Conservation (phyloP, 306 rosid genomes). For the Luffa acutangula region DNA sequence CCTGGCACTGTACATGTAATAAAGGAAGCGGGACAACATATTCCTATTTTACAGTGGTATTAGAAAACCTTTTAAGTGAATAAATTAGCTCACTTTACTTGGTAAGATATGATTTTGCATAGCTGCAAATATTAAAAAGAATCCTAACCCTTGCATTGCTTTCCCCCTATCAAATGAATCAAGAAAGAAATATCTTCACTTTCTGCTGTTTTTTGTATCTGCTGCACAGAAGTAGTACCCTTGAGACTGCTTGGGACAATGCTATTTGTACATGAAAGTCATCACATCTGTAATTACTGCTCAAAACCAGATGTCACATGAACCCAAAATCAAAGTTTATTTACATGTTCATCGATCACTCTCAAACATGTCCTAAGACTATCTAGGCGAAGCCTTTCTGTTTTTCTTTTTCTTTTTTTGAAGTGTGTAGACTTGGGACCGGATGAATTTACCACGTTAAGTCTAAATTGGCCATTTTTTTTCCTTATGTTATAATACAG, state of each 20-base stretch:
- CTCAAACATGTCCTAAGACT: no score
- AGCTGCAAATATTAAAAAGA: not conserved
- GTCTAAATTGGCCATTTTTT: not conserved
- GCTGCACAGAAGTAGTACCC: not conserved
- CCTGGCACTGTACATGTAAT: not conserved
- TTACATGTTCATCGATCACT: not conserved
- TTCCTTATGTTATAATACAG: no score
- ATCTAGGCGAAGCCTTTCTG: no score
- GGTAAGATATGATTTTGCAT: not conserved
- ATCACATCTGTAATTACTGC: not conserved
- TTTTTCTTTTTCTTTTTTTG: not conserved
- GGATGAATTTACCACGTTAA: not conserved
- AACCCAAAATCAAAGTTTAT: not conserved
- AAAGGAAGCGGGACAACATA: not conserved
- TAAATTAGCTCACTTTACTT: not conserved
- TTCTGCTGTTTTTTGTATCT: not conserved
- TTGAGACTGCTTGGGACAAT: not conserved
- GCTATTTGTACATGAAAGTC: not conserved
- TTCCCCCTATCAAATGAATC: not conserved
- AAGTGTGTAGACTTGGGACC: not conserved
- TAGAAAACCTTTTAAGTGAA: not conserved
- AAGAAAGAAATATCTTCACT: not conserved
- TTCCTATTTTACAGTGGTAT: not conserved
- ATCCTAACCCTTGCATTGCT: not conserved
- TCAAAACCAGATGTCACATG: not conserved